Evolutionary conservation across 352 stramenopile genomes (phyloP), one percentile per base, ranked within the genome.

Genomic region (Globisporangium paddicum): DNA sequence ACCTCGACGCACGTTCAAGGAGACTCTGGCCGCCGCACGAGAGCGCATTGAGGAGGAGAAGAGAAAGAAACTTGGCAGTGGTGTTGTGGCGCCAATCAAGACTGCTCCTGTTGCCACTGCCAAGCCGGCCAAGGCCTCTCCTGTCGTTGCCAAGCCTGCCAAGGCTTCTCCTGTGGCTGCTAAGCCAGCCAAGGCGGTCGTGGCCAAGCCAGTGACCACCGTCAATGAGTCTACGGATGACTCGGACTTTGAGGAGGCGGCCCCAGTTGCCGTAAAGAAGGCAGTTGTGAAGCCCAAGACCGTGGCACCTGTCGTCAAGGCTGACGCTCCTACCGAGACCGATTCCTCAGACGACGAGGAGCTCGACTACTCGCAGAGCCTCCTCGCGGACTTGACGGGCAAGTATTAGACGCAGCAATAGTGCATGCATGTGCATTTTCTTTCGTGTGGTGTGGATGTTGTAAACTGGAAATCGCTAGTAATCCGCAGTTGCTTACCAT

Each of bases 301-400:
- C 23, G 45, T 70, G 10, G 32, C 63, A 41, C 32, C 23, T 50
- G 26, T 52, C 47, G 30, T 19, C 13, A 54, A 64, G 44, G 28
- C 16, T 23, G 72, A 64, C 21, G 55, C 50, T 2, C 26, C 26
- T 28, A 63, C 54, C 2, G 61, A 71, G 40, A 71, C 67, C 45
- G 67, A 74, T 37, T 78, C 72, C 18, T 85, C 72, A 2, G 77
- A 88, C 44, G 81, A 90, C 34, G 82, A 92, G 58, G 67, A 77
- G 37, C 51, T 86, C 19, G 75, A 89, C 65, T 92, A 92, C 63
- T 90, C 77, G 38, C 77, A 92, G 62, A 86, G 75, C 64, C 68
- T 92, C 7, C 63, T 92, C 37, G 82, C 82, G 34, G 78, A 90
- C 44, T 69, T 92, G 68, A 87, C 74, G 28, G 77, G 79, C 87